Evolutionary conservation across 2,329 filamentous ascomycete genomes (phyloP).

Genomic region (Celoporthe dispersa): DNA sequence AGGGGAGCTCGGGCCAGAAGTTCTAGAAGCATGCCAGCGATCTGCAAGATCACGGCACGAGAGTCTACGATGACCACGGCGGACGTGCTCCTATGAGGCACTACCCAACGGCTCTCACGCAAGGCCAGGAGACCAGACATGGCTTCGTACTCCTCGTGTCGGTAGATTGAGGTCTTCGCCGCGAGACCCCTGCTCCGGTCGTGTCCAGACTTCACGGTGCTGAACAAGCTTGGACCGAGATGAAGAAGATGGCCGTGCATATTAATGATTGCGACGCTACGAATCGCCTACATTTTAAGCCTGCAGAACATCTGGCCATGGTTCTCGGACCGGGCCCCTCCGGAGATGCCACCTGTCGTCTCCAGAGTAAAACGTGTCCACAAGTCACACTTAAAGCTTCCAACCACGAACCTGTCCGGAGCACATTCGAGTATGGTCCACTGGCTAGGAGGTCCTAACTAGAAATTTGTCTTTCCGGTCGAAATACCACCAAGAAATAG

Average conservation of each 20-base stretch:
- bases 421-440: background rate
- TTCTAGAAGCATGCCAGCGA: constrained; percentile 12
- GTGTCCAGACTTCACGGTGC: background rate
- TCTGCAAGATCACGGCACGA: constrained; percentile 10
- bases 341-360: constrained; percentile 14
- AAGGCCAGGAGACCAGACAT: background rate
- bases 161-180: constrained; percentile 2
- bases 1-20: constrained; percentile 15
- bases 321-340: background rate
- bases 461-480: no score
- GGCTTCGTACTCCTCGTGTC: background rate
- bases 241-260: background rate
- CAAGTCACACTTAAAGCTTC: background rate
- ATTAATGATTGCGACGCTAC: background rate
- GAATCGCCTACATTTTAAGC: background rate
- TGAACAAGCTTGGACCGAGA: background rate
- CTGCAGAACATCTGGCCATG: background rate
- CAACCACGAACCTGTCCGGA: background rate
- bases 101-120: background rate
- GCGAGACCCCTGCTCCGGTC: background rate
- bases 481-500: no score
- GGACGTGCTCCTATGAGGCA: no score
- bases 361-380: background rate
- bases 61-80: background rate
- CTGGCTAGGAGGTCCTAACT: no score